Evolutionary conservation across 257 asterid genomes (phyloP), one percentile per base, ranked within the genome.

Genomic region (Fraxinus cuspidata): DNA sequence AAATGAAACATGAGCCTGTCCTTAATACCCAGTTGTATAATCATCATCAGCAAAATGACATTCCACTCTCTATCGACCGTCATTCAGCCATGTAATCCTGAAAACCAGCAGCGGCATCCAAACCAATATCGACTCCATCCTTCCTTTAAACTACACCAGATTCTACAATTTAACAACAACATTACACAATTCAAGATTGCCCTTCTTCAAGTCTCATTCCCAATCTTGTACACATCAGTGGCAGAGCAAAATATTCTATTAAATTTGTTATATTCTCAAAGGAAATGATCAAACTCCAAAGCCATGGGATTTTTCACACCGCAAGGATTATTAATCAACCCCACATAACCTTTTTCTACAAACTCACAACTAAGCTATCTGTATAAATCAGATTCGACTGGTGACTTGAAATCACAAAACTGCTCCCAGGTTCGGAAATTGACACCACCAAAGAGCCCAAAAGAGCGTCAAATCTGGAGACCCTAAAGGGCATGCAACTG

Each of bases 1-100:
- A 42, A 42, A 42, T 3, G 0, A 42, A 11, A 42, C 18, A 42
- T 2, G 15, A 42, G 16, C 18, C 49, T 42, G 49, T 10, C 16
- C 12, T 42, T 42, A 42, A 66, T 87, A 87, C 88, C 89, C 83
- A 0, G 97, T 87, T 77, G 93, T 93, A 73, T 80, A 91, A 81
- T 89, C 93, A 87, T 95, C 98, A 65, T 88, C 96, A 40, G 97
- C 89, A 81, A 90, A 89, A 37, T 3, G 98, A 97, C 78, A 85
- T 31, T 2, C 92, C 92, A 60, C 86, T 91, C 73, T 85, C 94
- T 83, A 74, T 12, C 18, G 49, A 49, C 8, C 60, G 0, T 5
- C 21, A 18, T 8, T 19, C 10, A 19, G 23, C 63, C 63, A 6
- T 16, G 25, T 51, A 51, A 51, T 51, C 5, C 63, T 42, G 19